Percentiles rank a stretch among this genome's conserved stretches.
phyloP scores from a whole-genome alignment of 2,329 filamentous ascomycete species.

The Scytalidium sp. region DNA sequence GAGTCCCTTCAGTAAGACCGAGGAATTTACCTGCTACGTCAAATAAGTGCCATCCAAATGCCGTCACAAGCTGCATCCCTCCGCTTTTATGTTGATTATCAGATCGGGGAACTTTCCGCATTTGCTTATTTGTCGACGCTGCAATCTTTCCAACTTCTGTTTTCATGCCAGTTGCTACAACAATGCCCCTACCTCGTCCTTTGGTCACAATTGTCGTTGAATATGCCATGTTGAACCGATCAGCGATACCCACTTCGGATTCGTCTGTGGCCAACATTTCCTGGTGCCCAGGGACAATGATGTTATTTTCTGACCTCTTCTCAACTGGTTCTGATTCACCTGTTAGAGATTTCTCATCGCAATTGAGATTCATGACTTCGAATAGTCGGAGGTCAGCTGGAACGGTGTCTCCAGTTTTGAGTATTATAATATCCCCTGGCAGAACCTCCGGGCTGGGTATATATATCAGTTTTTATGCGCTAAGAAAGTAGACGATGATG shows the following conservation, averaged over 20 bases:
- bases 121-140: conserved; percentile 44
- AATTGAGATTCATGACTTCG: conserved; percentile 57
- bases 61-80: conserved; percentile 43
- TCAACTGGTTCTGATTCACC: conserved; percentile 93
- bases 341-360: conserved; percentile 96
- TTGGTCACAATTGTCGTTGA: conserved; percentile 53
- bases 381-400: conserved; percentile 73
- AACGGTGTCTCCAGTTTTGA: conserved; percentile 93
- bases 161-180: conserved; percentile 51
- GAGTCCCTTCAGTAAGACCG: conserved; percentile 60
- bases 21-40: conserved; percentile 52
- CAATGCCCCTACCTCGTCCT: conserved; percentile 51
- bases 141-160: conserved; percentile 58
- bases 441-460: conserved; percentile 52
- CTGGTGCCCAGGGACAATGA: conserved; percentile 27
- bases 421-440: conserved; percentile 81
- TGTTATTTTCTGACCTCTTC: conserved; percentile 60
- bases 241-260: conserved; percentile 42
- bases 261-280: conserved; percentile 34
- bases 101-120: conserved; percentile 48
- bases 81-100: conserved; percentile 44
- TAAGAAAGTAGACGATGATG: background rate
- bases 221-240: conserved; percentile 53
- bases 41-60: conserved; percentile 41
- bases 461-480: conserved; percentile 33